A percentile compares a stretch with the other conserved stretches of the same genome.
Conservation (phyloP, 1,284 basidiomycete genomes). For the Austropuccinia psidii region DNA sequence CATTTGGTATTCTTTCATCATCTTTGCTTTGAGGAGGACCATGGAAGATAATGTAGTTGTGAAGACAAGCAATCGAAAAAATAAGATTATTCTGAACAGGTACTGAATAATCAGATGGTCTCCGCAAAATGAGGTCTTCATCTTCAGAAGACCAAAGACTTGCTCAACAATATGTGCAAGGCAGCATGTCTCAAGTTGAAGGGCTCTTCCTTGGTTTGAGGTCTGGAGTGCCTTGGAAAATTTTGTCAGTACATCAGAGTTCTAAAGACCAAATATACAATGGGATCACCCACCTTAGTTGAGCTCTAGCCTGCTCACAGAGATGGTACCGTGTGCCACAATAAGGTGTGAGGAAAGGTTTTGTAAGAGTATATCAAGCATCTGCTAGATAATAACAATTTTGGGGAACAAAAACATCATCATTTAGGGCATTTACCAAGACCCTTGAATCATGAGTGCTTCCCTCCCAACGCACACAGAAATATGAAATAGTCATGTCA, state of each 20-base stretch:
- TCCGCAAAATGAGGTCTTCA: neutral
- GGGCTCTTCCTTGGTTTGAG: conserved; percentile 34
- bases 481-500: conserved; percentile 47
- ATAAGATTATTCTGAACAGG: no score
- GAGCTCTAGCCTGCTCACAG: conserved; percentile 37
- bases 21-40: no score
- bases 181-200: conserved; percentile 37
- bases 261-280: neutral
- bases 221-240: conserved; percentile 7
- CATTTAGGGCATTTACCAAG: conserved; percentile 42
- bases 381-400: conserved; percentile 50
- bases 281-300: neutral
- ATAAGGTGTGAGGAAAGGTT: conserved; percentile 45
- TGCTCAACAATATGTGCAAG: conserved; percentile 37
- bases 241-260: neutral
- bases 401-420: conserved; percentile 45
- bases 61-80: no score
- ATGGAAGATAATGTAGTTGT: no score
- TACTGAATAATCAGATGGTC: neutral
- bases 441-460: conserved; percentile 47
- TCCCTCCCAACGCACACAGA: conserved; percentile 49
- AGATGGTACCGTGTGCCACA: conserved; percentile 41
- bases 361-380: conserved; percentile 48
- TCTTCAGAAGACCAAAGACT: conserved; percentile 37
- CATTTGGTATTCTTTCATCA: no score